Base-by-base conservation (phyloP, 768 basidiomycete species). In the Thelephora ganbajun region DNA sequence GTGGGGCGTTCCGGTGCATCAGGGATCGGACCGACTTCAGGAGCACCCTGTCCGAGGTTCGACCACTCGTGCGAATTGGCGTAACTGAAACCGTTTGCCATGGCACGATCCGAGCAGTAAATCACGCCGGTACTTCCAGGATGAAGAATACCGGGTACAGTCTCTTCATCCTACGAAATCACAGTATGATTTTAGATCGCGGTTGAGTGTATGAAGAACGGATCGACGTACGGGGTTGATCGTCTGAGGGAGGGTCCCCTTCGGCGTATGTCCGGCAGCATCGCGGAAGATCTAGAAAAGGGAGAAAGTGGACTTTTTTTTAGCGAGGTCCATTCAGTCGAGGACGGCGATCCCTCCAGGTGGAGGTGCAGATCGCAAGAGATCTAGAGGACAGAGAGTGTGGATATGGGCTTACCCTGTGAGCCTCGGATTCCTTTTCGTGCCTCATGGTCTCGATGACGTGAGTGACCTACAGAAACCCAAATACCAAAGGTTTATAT, bases 101-200 rank as follows among this genome's bases (percentile, higher is more conserved):
- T 88, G n/a, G 91, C 87, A 50, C 91, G 80, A 59, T 92, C 87
- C 1, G 86, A 89, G 63, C 90, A 92, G 61, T 93, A 96, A 57
- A 93, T 80, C 22, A 81, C 78, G 50, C 73, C 68, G 0, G 72
- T 73, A 55, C 65, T 65, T 33, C 77, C 76, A 2, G 87, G 87
- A 59, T 87, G 86, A 58, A 80, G 74, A 57, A 88, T 86, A 44
- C 87, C 89, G 16, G 89, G 90, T 3, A 93, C 79, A 1, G 89
- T 90, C 65, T 93, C 89, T 56, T 92, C 89, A 54, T 88, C 83
- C 74, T 84, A 48, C 9, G 3, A 7, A 22, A 18, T 9, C 14
- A 22, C 18, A 9, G 30, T 46, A 22, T 6, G 33, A 30, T 30
- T 9, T 30, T 14, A 2, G 39, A 14, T 16, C 19, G 14, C 36